Evolutionary conservation across 1,284 basidiomycete species (phyloP).

Genomic region (Trametes polyzona): DNA sequence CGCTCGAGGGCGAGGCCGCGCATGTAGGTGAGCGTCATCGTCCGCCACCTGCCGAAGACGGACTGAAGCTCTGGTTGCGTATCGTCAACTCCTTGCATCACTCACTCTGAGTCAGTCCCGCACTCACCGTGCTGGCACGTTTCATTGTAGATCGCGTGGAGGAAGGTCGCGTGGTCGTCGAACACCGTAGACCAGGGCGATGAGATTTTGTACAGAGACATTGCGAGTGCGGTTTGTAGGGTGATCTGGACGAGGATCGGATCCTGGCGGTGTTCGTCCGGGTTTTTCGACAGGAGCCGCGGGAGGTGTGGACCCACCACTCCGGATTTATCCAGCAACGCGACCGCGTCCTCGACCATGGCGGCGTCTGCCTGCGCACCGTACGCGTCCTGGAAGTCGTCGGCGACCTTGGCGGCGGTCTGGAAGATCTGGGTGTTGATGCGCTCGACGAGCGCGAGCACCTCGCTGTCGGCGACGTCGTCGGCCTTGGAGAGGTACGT

Average conservation of each 20-base stretch:
- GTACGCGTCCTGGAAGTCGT: conserved; percentile 26
- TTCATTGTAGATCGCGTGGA: conserved; percentile 37
- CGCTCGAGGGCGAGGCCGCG: conserved; percentile 29
- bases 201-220: conserved; percentile 49
- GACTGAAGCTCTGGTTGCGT: conserved; percentile 48
- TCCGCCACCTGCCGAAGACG: conserved; percentile 57
- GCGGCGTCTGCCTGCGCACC: neutral
- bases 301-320: conserved; percentile 24
- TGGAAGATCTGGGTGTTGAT: conserved; percentile 57
- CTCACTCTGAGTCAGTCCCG: neutral
- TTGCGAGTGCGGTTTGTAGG: conserved; percentile 49
- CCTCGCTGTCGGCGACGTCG: conserved; percentile 49
- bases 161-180: conserved; percentile 41
- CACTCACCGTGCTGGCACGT: conserved; percentile 44
- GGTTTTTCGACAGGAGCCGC: conserved; percentile 38
- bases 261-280: conserved; percentile 43
- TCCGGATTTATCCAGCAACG: conserved; percentile 6
- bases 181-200: conserved; percentile 52
- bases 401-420: conserved; percentile 50
- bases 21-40: conserved; percentile 51
- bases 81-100: neutral
- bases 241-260: conserved; percentile 53
- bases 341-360: conserved; percentile 3
- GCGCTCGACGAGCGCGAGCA: conserved; percentile 46
- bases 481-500: conserved; percentile 51